Conservation (phyloP, 371 early-diverging fungal species). For the Smittium culicis region DNA sequence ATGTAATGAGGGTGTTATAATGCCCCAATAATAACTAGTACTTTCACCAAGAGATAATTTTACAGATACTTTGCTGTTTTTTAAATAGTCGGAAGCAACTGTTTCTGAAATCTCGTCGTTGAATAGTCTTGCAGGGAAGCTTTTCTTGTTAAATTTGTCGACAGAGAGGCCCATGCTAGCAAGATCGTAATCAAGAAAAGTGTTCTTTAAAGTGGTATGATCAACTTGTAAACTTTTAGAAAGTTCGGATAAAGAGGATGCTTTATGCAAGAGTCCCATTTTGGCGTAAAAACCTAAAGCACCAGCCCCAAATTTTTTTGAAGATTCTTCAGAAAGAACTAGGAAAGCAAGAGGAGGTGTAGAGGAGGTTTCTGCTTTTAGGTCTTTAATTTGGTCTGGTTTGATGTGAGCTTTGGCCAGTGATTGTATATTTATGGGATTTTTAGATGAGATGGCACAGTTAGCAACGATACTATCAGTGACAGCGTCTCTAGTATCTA, state of each 20-base stretch:
- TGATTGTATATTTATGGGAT: too few species aligned
- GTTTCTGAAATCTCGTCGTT: too few species aligned
- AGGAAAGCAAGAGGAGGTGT: constrained; percentile 31
- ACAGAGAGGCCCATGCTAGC: too few species aligned
- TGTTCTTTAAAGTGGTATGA: too few species aligned
- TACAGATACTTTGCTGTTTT: too few species aligned
- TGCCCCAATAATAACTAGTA: constrained; percentile 68
- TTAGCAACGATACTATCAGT: constrained; percentile 66
- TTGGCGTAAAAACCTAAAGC: constrained; percentile 46
- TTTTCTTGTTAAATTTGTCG: too few species aligned
- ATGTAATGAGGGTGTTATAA: constrained; percentile 84
- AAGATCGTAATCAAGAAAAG: too few species aligned
- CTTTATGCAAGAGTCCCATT: constrained; percentile 65
- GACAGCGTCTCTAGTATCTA: constrained; percentile 75
- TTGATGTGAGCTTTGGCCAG: constrained; percentile 12
- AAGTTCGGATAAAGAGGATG: constrained; percentile 53
- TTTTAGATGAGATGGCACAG: constrained; percentile 16
- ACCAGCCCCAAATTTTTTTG: constrained; percentile 37
- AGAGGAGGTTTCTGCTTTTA: constrained; percentile 1
- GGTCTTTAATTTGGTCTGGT: constrained; percentile 7
- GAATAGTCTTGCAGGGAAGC: too few species aligned
- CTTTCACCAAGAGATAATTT: constrained; percentile 45
- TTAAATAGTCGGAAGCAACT: too few species aligned
- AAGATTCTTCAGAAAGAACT: constrained; percentile 40
- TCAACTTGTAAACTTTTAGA: constrained; percentile 71